phyloP scores from a whole-genome alignment of 805 yeast species.

The Myxozyma vanderwaltii region DNA sequence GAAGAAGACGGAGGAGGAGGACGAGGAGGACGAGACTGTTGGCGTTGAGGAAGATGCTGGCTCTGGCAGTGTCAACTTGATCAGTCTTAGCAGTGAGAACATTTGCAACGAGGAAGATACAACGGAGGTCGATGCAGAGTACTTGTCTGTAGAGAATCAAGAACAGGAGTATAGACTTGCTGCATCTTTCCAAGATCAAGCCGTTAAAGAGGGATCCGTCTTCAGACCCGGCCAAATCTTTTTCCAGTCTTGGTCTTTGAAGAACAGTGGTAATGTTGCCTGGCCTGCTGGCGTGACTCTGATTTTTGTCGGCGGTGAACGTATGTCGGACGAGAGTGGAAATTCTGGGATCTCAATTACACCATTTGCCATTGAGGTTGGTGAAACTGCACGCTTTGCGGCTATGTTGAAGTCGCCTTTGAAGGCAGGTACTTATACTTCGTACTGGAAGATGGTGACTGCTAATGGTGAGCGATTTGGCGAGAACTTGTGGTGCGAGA shows the following conservation, averaged over 20 bases:
- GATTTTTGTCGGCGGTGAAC: slow-evolving; percentile 19
- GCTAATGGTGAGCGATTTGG: slow-evolving; percentile 28
- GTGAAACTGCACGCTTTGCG: slow-evolving; percentile 28
- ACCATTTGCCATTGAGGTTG: slow-evolving; percentile 18
- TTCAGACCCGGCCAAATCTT: slow-evolving; percentile 24
- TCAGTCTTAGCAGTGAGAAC: background rate
- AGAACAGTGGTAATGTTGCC: slow-evolving; percentile 21
- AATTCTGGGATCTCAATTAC: slow-evolving; percentile 13
- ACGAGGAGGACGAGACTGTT: background rate
- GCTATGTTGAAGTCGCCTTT: slow-evolving; percentile 26
- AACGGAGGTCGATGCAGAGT: background rate
- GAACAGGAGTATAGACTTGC: background rate
- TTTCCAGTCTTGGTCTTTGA: slow-evolving; percentile 31
- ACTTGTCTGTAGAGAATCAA: too few species aligned
- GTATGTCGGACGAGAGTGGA: slow-evolving; percentile 11
- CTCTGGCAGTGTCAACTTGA: slow-evolving; percentile 2
- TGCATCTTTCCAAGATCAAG: slow-evolving; percentile 15
- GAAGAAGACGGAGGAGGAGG: too few species aligned
- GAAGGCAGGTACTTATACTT: slow-evolving; percentile 12
- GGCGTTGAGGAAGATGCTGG: background rate
- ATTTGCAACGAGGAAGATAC: background rate
- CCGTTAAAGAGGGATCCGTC: slow-evolving; percentile 13
- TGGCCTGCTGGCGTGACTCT: slow-evolving; percentile 30
- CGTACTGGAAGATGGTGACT: slow-evolving; percentile 25
- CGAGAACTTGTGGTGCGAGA: slow-evolving; percentile 24